phyloP scores from a whole-genome alignment of 2,329 filamentous ascomycete species.

The Calonectria hongkongensis region DNA sequence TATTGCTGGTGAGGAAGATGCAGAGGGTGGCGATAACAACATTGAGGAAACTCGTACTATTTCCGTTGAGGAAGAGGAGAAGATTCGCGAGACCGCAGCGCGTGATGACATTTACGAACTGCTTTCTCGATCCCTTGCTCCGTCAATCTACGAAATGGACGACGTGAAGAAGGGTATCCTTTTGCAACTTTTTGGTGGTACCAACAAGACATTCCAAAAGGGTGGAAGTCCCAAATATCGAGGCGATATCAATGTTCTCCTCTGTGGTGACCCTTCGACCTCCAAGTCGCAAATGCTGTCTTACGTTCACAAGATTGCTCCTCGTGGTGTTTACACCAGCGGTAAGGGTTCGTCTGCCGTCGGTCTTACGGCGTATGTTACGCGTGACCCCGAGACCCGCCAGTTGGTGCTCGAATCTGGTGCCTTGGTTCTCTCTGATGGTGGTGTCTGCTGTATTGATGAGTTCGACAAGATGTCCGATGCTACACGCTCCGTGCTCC shows the following conservation, averaged over 20 bases:
- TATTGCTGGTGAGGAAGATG: slow-evolving; percentile 82
- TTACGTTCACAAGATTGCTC: slow-evolving; percentile 98
- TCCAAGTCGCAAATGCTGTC: slow-evolving; percentile 95
- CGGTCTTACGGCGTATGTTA: slow-evolving; percentile 87
- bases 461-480: slow-evolving; percentile 93
- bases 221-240: slow-evolving; percentile 96
- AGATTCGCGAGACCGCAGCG: slow-evolving; percentile 87
- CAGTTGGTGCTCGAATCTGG: slow-evolving; percentile 88
- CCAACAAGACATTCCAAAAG: slow-evolving; percentile 98
- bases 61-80: slow-evolving; percentile 89
- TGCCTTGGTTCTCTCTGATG: slow-evolving; percentile 86
- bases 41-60: slow-evolving; percentile 91
- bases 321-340: slow-evolving; percentile 88
- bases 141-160: slow-evolving; percentile 97
- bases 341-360: slow-evolving; percentile 88
- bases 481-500: slow-evolving; percentile 84
- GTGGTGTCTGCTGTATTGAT: slow-evolving; percentile 89
- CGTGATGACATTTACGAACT: slow-evolving; percentile 95
- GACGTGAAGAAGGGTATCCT: slow-evolving; percentile 99
- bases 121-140: slow-evolving; percentile 90
- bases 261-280: slow-evolving; percentile 97
- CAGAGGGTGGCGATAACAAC: slow-evolving; percentile 79
- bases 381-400: slow-evolving; percentile 86
- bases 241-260: slow-evolving; percentile 96
- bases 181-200: slow-evolving; percentile 96